Evolutionary conservation across 148 eudicot species (phyloP).

Genomic region (Dysphania ambrosioides): DNA sequence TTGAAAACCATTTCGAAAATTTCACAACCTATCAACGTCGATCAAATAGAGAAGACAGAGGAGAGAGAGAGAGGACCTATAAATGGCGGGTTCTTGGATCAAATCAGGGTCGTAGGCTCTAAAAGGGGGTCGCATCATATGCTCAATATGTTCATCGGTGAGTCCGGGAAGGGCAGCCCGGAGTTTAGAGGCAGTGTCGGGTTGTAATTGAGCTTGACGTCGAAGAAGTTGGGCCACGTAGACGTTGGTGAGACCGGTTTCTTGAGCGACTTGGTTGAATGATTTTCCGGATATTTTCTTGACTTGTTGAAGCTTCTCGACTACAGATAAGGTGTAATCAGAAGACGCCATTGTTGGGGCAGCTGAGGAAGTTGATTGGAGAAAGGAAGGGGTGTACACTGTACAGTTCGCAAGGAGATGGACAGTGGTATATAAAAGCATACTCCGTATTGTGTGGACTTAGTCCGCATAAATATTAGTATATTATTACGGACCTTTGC

Average conservation of each 20-base stretch:
- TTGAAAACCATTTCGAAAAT: not conserved
- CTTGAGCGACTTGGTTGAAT: constrained; percentile 53
- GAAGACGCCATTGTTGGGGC: constrained; percentile 33
- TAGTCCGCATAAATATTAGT: too few relatives aligned
- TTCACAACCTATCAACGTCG: not conserved
- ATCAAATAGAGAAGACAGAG: too few relatives aligned
- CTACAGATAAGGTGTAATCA: constrained; percentile 33
- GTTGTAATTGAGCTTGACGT: constrained; percentile 79
- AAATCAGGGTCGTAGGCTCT: constrained; percentile 65
- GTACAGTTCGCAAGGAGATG: too few relatives aligned
- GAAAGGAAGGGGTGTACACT: too few relatives aligned
- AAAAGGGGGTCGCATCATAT: constrained; percentile 72
- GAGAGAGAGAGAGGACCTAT: constrained; percentile 37
- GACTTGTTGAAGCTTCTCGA: constrained; percentile 34
- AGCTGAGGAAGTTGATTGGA: too few relatives aligned
- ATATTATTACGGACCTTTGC: too few relatives aligned
- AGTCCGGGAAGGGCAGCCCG: constrained; percentile 64
- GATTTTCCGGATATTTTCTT: constrained; percentile 67
- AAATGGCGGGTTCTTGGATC: constrained; percentile 78
- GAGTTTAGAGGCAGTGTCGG: constrained; percentile 60
- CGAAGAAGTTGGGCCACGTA: constrained; percentile 80
- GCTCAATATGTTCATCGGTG: constrained; percentile 44
- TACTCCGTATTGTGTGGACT: too few relatives aligned
- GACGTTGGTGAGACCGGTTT: constrained; percentile 88
- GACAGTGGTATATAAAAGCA: too few relatives aligned